These are phyloP conservation scores for Candida sp. DNA, from an alignment of 1,139 yeast species.

Conservation along the genomic window DNA sequence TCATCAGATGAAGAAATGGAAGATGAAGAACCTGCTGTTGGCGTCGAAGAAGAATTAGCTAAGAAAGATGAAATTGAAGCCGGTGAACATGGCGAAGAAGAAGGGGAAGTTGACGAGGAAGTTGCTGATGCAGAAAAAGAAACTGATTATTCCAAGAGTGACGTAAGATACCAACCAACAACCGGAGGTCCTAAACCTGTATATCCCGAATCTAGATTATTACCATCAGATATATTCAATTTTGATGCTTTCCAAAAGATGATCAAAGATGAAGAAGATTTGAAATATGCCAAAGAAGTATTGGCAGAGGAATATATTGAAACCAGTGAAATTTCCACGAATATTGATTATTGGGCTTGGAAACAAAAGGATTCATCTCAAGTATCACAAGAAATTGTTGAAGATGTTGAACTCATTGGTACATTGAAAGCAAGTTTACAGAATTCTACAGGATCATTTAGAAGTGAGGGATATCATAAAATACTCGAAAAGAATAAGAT, in stretches of 20 bases:
- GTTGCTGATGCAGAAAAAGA: slow-evolving; percentile 8
- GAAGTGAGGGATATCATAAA: slow-evolving; percentile 72
- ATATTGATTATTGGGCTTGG: slow-evolving; percentile 69
- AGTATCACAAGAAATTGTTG: slow-evolving; percentile 19
- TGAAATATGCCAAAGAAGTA: slow-evolving; percentile 46
- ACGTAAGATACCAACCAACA: slow-evolving; percentile 43
- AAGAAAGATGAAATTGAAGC: slow-evolving; percentile 6
- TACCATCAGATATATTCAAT: slow-evolving; percentile 30
- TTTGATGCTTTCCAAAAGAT: slow-evolving; percentile 50
- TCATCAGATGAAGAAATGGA: slow-evolving; percentile 31
- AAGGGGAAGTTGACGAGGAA: slow-evolving; percentile 6
- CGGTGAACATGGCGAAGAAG: slow-evolving; percentile 4
- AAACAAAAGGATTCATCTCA: slow-evolving; percentile 37
- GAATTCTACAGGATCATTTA: slow-evolving; percentile 59
- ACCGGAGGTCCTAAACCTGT: slow-evolving; percentile 46
- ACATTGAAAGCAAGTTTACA: slow-evolving; percentile 35
- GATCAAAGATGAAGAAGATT: slow-evolving; percentile 75
- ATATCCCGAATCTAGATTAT: slow-evolving; percentile 37
- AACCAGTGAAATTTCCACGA: slow-evolving; percentile 26
- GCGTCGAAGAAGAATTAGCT: slow-evolving; percentile 3
- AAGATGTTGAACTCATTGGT: slow-evolving; percentile 25
- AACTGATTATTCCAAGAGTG: slow-evolving; percentile 24
- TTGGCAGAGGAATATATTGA: slow-evolving; percentile 25
- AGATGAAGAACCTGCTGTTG: slow-evolving; percentile 5
- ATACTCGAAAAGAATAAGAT: slow-evolving; percentile 71